Base-by-base conservation (phyloP, 2,329 filamentous ascomycete species). In the Pseudopithomyces chartarum region DNA sequence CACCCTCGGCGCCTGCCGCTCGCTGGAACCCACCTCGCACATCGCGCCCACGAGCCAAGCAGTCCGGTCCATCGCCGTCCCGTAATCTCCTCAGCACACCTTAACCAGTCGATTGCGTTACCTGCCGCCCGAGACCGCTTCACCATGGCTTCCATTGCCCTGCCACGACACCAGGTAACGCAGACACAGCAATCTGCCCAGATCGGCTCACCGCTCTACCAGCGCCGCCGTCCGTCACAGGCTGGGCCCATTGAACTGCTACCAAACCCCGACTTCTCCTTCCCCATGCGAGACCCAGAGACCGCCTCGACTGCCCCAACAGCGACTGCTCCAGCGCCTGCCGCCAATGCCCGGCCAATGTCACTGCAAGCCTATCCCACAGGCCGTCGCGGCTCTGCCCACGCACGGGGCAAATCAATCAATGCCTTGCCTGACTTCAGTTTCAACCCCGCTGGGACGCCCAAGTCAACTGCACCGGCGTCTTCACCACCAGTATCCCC, bases 201-300 rank as follows among this genome's bases (percentile, higher is more conserved):
- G 49, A 58, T 73, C 22, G 71, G 70, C 63, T 70, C 73, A 67
- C 71, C 71, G 61, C 73, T 76, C 55, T 75, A 74, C 63, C 68
- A 74, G 61, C 72, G 73, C 22, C 69, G 72, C 45, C 64, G 65
- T 49, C 58, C 67, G 44, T 68, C 73, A 49, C 69, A 69, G 59
- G 63, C 63, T 47, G 72, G 67, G 26, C 66, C 70, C 53, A 66
- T 78, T 43, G 79, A 82, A 59, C 76, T 82, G 61, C 64, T 79
- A 23, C 76, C 77, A 20, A 82, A 81, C 57, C 79, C 79, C 49
- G 76, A 80, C 59, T 82, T 82, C 67, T 77, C 76, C 17, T 82
- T 82, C 55, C 80, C 80, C 38, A 74, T 75, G 65, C 73, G 73
- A 59, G 70, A 66, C 6, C 70, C 69, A 36, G 67, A 71, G 43